phyloP scores from a whole-genome alignment of 768 basidiomycete species.

The Russula emetica region DNA sequence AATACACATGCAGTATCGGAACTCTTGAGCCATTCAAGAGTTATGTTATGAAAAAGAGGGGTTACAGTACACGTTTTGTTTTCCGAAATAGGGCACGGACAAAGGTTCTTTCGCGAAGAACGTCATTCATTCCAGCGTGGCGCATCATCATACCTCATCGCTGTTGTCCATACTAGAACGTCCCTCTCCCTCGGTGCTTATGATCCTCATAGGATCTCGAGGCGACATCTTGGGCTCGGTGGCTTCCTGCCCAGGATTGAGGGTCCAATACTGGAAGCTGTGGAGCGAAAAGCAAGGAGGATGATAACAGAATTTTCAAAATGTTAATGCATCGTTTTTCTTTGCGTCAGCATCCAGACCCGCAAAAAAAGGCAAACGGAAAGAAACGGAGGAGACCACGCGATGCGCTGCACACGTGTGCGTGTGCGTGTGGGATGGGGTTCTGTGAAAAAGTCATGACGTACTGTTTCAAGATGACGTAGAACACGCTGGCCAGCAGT shows the following conservation, averaged over 20 bases:
- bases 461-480: conserved; percentile 51
- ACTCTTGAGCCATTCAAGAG: no score
- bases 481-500: conserved; percentile 54
- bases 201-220: conserved; percentile 34
- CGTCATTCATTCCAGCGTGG: conserved; percentile 10
- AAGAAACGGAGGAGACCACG: neutral
- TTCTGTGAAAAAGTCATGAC: conserved; percentile 23
- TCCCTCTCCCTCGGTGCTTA: conserved; percentile 5
- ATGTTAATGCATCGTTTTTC: neutral
- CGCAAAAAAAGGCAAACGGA: neutral
- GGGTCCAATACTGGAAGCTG: conserved; percentile 50
- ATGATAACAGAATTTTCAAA: neutral
- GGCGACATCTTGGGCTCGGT: conserved; percentile 43
- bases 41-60: no score
- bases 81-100: neutral
- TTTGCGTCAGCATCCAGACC: conserved; percentile 14
- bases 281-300: neutral
- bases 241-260: conserved; percentile 49
- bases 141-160: neutral
- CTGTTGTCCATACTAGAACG: neutral
- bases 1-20: no score
- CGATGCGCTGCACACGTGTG: no score
- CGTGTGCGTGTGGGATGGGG: neutral
- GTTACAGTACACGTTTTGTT: neutral
- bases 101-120: neutral